Evolutionary conservation across 768 basidiomycete genomes (phyloP).

Genomic region (Kwoniella heveanensis): DNA sequence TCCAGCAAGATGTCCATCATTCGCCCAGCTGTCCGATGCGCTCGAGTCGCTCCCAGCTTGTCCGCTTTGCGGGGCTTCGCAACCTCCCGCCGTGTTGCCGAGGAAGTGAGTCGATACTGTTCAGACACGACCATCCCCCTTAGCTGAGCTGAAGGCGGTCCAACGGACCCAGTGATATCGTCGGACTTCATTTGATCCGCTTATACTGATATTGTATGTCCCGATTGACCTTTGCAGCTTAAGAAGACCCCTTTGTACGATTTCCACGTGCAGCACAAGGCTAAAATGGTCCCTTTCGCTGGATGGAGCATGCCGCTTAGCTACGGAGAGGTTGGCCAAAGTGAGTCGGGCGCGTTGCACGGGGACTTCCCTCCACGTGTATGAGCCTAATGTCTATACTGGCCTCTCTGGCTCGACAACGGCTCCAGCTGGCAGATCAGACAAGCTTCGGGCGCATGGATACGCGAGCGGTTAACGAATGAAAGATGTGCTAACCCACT

Average conservation of each 20-base stretch:
- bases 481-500: not conserved
- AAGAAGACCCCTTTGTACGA: constrained; percentile 78
- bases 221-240: constrained; percentile 54
- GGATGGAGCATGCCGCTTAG: constrained; percentile 91
- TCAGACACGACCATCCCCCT: not conserved
- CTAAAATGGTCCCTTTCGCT: constrained; percentile 95
- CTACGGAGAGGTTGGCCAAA: constrained; percentile 80
- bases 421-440: too few relatives aligned
- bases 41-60: constrained; percentile 2
- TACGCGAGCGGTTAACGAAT: not conserved
- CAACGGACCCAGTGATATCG: too few relatives aligned
- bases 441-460: too few relatives aligned
- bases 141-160: too few relatives aligned
- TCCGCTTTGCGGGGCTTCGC: constrained; percentile 14
- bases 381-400: too few relatives aligned
- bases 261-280: constrained; percentile 74
- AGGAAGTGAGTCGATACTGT: constrained; percentile 13
- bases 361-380: too few relatives aligned
- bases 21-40: constrained; percentile 15
- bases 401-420: too few relatives aligned
- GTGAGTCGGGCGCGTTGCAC: constrained; percentile 59
- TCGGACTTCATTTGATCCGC: not conserved
- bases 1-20: constrained; percentile 10
- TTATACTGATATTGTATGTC: too few relatives aligned
- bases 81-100: constrained; percentile 12